Evolutionary conservation across 768 basidiomycete genomes (phyloP).

Genomic region (Boletellus sp.): DNA sequence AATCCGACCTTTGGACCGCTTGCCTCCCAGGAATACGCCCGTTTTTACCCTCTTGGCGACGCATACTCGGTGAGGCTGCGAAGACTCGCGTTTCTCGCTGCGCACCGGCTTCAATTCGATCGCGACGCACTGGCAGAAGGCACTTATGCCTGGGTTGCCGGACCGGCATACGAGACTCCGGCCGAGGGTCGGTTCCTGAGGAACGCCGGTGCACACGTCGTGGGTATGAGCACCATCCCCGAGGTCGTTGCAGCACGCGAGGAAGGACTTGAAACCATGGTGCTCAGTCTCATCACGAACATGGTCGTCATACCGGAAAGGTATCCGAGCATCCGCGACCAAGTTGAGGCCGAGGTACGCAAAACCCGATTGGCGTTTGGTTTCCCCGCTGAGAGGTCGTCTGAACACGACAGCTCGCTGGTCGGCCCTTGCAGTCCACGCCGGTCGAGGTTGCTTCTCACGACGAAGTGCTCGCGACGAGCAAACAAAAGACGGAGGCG

Average conservation of each 20-base stretch:
- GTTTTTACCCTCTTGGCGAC: constrained; percentile 82
- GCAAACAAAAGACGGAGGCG: constrained; percentile 64
- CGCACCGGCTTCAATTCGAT: constrained; percentile 54
- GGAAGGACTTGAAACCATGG: constrained; percentile 71
- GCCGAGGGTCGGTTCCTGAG: constrained; percentile 81
- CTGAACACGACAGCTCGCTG: constrained; percentile 49
- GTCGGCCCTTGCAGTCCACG: constrained; percentile 44
- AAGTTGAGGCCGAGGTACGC: constrained; percentile 73
- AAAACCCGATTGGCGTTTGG: background rate
- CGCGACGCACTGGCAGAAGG: constrained; percentile 69
- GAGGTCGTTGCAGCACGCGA: constrained; percentile 81
- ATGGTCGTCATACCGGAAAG: constrained; percentile 68
- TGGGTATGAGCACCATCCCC: constrained; percentile 91
- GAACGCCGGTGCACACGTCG: constrained; percentile 78
- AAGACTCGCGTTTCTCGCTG: constrained; percentile 68
- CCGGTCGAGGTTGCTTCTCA: constrained; percentile 59
- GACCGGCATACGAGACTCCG: constrained; percentile 87
- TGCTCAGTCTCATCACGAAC: constrained; percentile 84
- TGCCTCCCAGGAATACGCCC: constrained; percentile 53
- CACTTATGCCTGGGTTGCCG: constrained; percentile 85
- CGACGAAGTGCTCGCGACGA: constrained; percentile 69
- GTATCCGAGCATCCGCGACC: constrained; percentile 66
- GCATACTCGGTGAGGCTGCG: constrained; percentile 75
- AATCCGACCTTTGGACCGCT: constrained; percentile 79
- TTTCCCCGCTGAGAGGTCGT: constrained; percentile 4